Conservation (phyloP, 441 rosid genomes). For the Brassica hybrid region DNA sequence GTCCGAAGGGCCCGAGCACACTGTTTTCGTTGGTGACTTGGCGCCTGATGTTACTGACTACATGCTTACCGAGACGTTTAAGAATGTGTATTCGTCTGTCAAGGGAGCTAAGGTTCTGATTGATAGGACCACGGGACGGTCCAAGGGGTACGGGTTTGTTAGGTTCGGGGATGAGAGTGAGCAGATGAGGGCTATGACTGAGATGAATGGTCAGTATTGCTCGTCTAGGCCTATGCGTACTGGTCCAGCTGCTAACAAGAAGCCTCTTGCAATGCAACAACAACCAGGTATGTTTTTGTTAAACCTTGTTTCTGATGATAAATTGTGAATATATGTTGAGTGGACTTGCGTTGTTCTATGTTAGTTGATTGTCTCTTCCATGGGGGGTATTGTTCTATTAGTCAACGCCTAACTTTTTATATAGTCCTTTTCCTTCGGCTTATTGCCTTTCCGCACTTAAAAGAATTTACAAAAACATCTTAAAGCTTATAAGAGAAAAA, state of each 20-base stretch:
- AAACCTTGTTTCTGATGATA: neutral
- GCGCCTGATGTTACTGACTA: slow-evolving; percentile 90
- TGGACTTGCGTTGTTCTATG: slow-evolving; percentile 15
- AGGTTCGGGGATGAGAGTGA: slow-evolving; percentile 86
- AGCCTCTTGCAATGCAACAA: slow-evolving; percentile 46
- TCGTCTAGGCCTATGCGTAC: slow-evolving; percentile 90
- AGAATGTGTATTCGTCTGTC: slow-evolving; percentile 63
- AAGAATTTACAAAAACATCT: slow-evolving; percentile 61
- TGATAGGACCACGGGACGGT: slow-evolving; percentile 88
- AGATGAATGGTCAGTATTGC: slow-evolving; percentile 89
- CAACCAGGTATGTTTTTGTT: slow-evolving; percentile 67
- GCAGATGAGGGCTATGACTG: slow-evolving; percentile 83
- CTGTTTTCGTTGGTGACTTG: slow-evolving; percentile 90
- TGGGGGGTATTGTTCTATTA: slow-evolving; percentile 41
- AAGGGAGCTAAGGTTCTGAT: slow-evolving; percentile 93
- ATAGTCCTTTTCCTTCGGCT: slow-evolving; percentile 58
- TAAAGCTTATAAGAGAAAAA: slow-evolving; percentile 41
- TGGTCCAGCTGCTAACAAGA: slow-evolving; percentile 94
- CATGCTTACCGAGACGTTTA: slow-evolving; percentile 76
- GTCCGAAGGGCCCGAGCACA: slow-evolving; percentile 82
- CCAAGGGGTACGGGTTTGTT: slow-evolving; percentile 97
- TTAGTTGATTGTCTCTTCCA: slow-evolving; percentile 22
- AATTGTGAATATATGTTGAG: slow-evolving; percentile 1
- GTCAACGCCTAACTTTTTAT: neutral
- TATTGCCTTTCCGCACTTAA: slow-evolving; percentile 67